phyloP scores from a whole-genome alignment of 805 yeast species.

The Pichia nakasei region DNA sequence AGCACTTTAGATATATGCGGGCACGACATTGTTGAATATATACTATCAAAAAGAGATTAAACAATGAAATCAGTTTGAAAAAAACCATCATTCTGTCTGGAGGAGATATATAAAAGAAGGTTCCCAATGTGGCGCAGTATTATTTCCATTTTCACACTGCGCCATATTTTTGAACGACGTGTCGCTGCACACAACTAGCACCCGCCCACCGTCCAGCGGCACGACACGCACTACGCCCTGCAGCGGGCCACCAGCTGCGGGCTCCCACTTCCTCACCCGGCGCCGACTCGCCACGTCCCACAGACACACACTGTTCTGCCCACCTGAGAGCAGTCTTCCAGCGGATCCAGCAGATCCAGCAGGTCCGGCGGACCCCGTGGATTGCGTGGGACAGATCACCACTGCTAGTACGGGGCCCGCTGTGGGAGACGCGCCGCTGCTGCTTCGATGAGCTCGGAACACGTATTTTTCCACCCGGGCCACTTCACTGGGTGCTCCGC shows the following conservation, averaged over 20 bases:
- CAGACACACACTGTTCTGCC: slow-evolving; percentile 8
- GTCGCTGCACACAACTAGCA: not conserved
- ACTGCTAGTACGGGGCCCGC: too few relatives aligned
- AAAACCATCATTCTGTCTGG: too few relatives aligned
- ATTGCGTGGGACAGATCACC: too few relatives aligned
- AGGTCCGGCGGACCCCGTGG: slow-evolving; percentile 20
- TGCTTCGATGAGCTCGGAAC: slow-evolving; percentile 71
- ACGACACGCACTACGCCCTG: not conserved
- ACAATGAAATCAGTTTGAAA: too few relatives aligned
- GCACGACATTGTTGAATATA: slow-evolving; percentile 28
- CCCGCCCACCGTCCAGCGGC: not conserved
- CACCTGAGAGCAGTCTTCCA: slow-evolving; percentile 20
- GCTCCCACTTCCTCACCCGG: slow-evolving; percentile 7
- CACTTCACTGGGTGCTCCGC: not conserved
- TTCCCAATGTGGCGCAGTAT: too few relatives aligned
- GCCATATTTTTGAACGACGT: slow-evolving; percentile 21
- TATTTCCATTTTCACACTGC: too few relatives aligned
- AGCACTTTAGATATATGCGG: slow-evolving; percentile 40
- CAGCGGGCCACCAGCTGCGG: not conserved
- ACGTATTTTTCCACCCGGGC: slow-evolving; percentile 43
- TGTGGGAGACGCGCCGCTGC: too few relatives aligned
- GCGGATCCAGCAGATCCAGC: slow-evolving; percentile 12
- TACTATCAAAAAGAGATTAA: too few relatives aligned
- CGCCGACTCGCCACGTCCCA: not conserved
- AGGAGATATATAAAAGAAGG: too few relatives aligned